A percentile compares a stretch with the other conserved stretches of the same genome.
Evolutionary conservation across 192 early-diverging fungal genomes (phyloP).

Genomic region (Backusella australiensis): DNA sequence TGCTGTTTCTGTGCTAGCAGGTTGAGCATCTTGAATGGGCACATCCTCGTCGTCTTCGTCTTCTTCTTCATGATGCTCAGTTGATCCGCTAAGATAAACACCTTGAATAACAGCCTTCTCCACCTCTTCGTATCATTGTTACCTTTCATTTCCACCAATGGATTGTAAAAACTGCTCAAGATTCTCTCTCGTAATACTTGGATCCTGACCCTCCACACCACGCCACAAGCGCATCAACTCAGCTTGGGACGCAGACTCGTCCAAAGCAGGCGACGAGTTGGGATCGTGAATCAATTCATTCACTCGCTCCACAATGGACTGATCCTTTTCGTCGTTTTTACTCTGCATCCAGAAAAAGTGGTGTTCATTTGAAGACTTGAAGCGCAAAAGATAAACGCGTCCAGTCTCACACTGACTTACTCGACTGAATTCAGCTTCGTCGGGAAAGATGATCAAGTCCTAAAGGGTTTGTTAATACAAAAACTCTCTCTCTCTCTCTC

Average conservation of each 20-base stretch:
- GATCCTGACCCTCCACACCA: background rate
- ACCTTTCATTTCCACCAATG: conserved; percentile 18
- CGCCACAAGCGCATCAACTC: conserved; percentile 30
- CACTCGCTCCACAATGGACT: conserved; percentile 49
- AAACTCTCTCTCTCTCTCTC: no score
- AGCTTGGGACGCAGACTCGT: conserved; percentile 12
- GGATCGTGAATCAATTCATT: conserved; percentile 60
- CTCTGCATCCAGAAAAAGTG: conserved; percentile 88
- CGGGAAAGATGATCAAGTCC: conserved; percentile 75
- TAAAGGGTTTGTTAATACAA: background rate
- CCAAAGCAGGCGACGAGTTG: conserved; percentile 17
- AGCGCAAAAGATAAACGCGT: conserved; percentile 80
- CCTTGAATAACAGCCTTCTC: background rate
- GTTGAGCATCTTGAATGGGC: no score
- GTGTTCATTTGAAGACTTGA: conserved; percentile 74
- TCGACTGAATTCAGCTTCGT: conserved; percentile 64
- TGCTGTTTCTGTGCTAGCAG: no score
- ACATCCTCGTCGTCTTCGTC: background rate
- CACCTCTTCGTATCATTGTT: background rate
- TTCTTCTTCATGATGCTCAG: background rate
- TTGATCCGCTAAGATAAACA: background rate
- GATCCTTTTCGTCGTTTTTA: conserved; percentile 56
- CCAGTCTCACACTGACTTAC: conserved; percentile 57
- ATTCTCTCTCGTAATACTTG: conserved; percentile 28
- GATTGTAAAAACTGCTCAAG: conserved; percentile 38